phyloP scores from a whole-genome alignment of 768 basidiomycete genomes.

The Pleurotus pulmonarius region DNA sequence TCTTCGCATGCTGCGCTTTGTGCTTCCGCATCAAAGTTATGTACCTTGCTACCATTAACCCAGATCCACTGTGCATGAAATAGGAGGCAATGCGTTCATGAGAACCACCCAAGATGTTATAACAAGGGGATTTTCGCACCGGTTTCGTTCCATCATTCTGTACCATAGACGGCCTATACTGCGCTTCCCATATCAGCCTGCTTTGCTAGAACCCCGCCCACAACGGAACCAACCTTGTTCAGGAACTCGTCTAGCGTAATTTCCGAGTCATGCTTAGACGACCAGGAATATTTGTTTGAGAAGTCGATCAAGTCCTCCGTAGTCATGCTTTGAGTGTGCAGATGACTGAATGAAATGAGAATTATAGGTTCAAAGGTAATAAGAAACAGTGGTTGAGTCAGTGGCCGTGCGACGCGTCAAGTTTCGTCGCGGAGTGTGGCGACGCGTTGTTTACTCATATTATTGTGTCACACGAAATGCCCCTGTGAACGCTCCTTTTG shows the following conservation, averaged over 20 bases:
- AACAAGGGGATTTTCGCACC: slow-evolving; percentile 30
- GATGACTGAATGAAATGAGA: background rate
- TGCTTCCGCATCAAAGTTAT: slow-evolving; percentile 18
- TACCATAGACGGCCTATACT: slow-evolving; percentile 78
- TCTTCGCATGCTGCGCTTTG: slow-evolving; percentile 38
- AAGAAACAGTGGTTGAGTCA: background rate
- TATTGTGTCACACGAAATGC: background rate
- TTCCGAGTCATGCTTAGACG: slow-evolving; percentile 25
- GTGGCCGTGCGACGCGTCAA: background rate
- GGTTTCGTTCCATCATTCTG: slow-evolving; percentile 75
- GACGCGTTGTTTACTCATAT: background rate
- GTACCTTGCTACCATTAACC: slow-evolving; percentile 32
- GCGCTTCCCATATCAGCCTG: background rate
- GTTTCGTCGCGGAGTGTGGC: background rate
- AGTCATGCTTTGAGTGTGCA: slow-evolving; percentile 11
- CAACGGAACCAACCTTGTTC: slow-evolving; percentile 37
- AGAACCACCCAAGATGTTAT: no score
- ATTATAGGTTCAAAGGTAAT: background rate
- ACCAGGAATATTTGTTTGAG: slow-evolving; percentile 53
- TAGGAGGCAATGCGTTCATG: no score
- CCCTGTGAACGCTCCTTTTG: no score
- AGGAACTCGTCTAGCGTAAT: slow-evolving; percentile 49
- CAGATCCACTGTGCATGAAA: slow-evolving; percentile 58
- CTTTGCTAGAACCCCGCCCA: no score
- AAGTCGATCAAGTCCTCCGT: slow-evolving; percentile 38